Conservation (phyloP, 2,329 filamentous ascomycete species). For the Stenocarpella maydis region DNA sequence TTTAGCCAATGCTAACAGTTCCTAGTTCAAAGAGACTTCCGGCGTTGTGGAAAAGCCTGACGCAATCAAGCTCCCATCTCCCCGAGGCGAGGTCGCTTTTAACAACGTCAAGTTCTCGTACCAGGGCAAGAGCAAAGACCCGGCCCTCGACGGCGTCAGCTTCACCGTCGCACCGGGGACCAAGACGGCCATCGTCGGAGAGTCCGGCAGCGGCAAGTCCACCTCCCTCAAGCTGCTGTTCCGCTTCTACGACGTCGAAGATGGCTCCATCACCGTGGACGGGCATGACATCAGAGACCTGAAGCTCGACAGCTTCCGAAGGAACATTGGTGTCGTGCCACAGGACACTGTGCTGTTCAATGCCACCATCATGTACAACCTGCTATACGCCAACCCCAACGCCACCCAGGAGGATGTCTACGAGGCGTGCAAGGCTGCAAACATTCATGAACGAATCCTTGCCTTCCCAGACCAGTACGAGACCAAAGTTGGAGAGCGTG, state of each 20-base stretch:
- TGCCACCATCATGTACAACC: conserved; percentile 92
- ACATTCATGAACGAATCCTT: conserved; percentile 92
- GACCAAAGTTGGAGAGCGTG: conserved; percentile 91
- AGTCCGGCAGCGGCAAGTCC: conserved; percentile 57
- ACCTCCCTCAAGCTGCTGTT: conserved; percentile 59
- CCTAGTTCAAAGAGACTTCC: conserved; percentile 52
- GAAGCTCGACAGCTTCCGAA: conserved; percentile 85
- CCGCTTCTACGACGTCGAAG: conserved; percentile 59
- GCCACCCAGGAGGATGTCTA: conserved; percentile 85
- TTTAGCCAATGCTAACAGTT: background rate
- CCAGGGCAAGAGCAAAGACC: conserved; percentile 47
- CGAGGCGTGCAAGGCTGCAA: conserved; percentile 83
- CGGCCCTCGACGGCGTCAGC: conserved; percentile 49
- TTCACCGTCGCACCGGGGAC: conserved; percentile 54
- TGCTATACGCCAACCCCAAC: conserved; percentile 85
- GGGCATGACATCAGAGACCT: conserved; percentile 75
- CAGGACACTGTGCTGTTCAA: conserved; percentile 96
- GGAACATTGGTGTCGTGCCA: conserved; percentile 91
- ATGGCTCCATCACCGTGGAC: conserved; percentile 56
- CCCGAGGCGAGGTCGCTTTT: conserved; percentile 51
- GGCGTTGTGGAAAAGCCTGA: conserved; percentile 53
- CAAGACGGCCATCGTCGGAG: conserved; percentile 56
- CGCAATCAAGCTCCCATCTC: conserved; percentile 44
- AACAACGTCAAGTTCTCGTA: conserved; percentile 55
- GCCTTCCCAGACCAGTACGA: conserved; percentile 87